phyloP scores from a whole-genome alignment of 179 eudicot species.

The Silene noctiflora region DNA sequence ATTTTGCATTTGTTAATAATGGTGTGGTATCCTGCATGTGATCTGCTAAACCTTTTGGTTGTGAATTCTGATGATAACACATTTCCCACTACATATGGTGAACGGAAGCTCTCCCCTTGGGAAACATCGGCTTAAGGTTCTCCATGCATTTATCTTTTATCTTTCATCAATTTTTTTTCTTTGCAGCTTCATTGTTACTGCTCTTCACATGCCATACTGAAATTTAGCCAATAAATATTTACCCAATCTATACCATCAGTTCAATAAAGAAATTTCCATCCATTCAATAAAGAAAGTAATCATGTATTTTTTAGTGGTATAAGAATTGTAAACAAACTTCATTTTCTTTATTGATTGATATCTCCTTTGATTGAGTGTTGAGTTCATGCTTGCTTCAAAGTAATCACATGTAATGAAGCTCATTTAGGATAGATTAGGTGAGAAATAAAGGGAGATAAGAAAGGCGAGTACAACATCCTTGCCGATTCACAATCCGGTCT shows the following conservation, averaged over 20 bases:
- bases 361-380: neutral
- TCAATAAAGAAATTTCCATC: too few species aligned
- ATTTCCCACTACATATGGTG: slow-evolving; percentile 83
- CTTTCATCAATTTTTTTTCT: too few species aligned
- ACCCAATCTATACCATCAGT: too few species aligned
- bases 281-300: too few species aligned
- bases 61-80: slow-evolving; percentile 82
- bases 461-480: neutral
- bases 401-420: neutral
- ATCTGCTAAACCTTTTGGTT: slow-evolving; percentile 69
- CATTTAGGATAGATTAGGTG: slow-evolving; percentile 2
- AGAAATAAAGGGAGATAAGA: neutral
- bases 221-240: too few species aligned
- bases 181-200: neutral
- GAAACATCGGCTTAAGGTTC: too few species aligned
- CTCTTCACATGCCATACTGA: neutral
- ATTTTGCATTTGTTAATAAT: slow-evolving; percentile 11
- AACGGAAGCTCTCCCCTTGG: too few species aligned
- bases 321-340: too few species aligned
- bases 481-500: too few species aligned
- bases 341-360: too few species aligned
- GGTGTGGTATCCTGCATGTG: slow-evolving; percentile 48
- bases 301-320: too few species aligned
- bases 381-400: neutral
- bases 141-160: slow-evolving; percentile 19